Conservation (phyloP, 2,329 filamentous ascomycete genomes). For the Exophiala sideris region DNA sequence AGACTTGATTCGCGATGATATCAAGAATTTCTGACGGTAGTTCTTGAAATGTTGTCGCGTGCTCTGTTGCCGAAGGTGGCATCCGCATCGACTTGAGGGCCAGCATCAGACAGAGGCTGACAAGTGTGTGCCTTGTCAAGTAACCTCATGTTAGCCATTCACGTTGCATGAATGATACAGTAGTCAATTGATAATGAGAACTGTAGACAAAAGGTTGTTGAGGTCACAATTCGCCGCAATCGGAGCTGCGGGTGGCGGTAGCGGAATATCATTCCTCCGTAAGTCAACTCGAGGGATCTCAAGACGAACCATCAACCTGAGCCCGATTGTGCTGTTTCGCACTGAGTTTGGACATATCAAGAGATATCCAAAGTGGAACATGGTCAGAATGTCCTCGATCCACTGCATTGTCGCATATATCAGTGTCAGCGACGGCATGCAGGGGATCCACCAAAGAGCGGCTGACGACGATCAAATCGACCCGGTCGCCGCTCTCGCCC, state of each 20-base stretch:
- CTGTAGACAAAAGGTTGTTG: background rate
- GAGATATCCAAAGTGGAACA: conserved; percentile 48
- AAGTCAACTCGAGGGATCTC: background rate
- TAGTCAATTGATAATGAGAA: background rate
- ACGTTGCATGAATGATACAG: too few relatives aligned
- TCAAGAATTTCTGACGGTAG: conserved; percentile 21
- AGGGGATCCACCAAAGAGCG: conserved; percentile 38
- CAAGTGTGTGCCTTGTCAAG: background rate
- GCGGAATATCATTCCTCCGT: conserved; percentile 1
- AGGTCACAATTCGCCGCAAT: background rate
- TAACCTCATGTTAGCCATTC: background rate
- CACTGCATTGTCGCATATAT: conserved; percentile 40
- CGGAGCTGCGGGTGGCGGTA: background rate
- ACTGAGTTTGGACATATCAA: conserved; percentile 18
- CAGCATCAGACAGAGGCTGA: conserved; percentile 6
- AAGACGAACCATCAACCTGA: background rate
- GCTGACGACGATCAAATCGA: conserved; percentile 52
- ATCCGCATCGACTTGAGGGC: conserved; percentile 20
- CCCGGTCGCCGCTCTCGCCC: conserved; percentile 52
- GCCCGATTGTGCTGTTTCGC: background rate
- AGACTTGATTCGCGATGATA: conserved; percentile 16
- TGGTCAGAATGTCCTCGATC: conserved; percentile 55
- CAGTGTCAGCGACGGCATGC: conserved; percentile 33
- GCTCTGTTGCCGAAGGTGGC: conserved; percentile 8
- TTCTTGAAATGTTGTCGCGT: conserved; percentile 9